These are phyloP conservation scores for Epichloe uncinata DNA, from an alignment of 2,329 filamentous ascomycete species.

Conservation along the genomic window DNA sequence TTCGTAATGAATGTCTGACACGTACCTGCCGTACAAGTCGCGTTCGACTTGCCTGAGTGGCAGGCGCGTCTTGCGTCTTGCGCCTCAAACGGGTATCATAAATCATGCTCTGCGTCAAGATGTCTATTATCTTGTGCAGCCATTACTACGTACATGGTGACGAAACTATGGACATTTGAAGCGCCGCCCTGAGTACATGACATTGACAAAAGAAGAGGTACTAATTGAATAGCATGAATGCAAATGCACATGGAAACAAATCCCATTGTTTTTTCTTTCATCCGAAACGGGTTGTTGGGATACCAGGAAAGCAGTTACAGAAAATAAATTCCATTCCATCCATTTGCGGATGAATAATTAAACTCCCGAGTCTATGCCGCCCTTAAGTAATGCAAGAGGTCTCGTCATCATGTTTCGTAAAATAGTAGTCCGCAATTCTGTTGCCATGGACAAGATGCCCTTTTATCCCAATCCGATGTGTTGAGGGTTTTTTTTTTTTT, in stretches of 20 bases:
- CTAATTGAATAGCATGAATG: neutral
- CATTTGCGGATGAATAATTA: conserved; percentile 16
- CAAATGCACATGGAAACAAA: neutral
- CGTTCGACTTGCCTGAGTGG: neutral
- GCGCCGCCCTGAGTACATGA: neutral
- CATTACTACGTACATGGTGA: conserved; percentile 1
- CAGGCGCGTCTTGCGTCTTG: conserved; percentile 3
- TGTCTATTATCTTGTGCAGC: neutral
- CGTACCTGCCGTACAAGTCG: neutral
- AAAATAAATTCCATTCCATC: conserved; percentile 19
- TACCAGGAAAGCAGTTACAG: neutral
- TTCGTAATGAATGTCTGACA: neutral
- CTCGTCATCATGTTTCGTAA: conserved; percentile 19
- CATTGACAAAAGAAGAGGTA: neutral
- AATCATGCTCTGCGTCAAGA: neutral
- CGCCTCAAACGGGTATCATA: conserved; percentile 1
- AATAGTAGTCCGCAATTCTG: conserved; percentile 10
- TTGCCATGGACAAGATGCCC: conserved; percentile 7
- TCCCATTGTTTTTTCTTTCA: neutral
- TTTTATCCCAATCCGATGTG: neutral
- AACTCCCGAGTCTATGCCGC: conserved; percentile 24
- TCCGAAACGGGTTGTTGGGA: neutral
- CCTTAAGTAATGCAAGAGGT: conserved; percentile 17
- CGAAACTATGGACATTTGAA: neutral
- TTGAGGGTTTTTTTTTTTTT: neutral